Evolutionary conservation across 1,284 basidiomycete species (phyloP), one percentile per base, ranked within the genome.

Genomic region (Ustilago loliicola): DNA sequence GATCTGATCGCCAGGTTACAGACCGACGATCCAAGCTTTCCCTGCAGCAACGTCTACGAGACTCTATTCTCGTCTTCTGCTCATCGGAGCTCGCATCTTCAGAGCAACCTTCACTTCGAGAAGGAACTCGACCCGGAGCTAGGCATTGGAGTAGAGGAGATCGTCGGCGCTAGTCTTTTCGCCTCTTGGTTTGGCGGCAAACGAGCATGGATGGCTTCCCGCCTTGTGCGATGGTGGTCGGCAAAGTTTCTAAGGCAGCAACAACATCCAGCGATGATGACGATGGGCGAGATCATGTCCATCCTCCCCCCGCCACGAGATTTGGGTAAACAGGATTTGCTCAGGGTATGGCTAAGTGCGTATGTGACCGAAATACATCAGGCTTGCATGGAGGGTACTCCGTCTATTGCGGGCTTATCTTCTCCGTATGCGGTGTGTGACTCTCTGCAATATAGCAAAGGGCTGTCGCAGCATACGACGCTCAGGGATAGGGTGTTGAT

Each of bases 241-340:
- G 71, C 71, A 52, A 73, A 73, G 36, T 73, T 73, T 3, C 23
- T 73, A 4, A 61, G 71, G 7, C 71, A 73, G 55, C 71, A 73
- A 27, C 71, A 73, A 32, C 73, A 75, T 32, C 66, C 61, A 19
- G 69, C 71, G 19, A 68, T 66, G 64, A 61, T 74, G 71, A 73
- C 71, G 3, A 73, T 73, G 71, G 71, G 65, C 23, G 71, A 73
- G 30, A 73, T 73, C 65, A 73, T 73, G 71, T 61, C 57, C 47
- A 67, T 73, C 56, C 54, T 73, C 0, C 71, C 71, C 10, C 71
- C 71, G 19, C 71, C 71, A 19, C 36, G 71, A 17, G 65, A 73
- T 53, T 32, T 73, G 56, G 71, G 65, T 30, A 73, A 73, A 38
- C 71, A 73, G 53, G 71, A 73, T 48, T 53, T 73, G n/a, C 47